Percentiles rank a stretch among this genome's conserved stretches.
These are phyloP conservation scores for Iberis pinnata DNA, from an alignment of 345 rosid genomes.

Conservation along the genomic window DNA sequence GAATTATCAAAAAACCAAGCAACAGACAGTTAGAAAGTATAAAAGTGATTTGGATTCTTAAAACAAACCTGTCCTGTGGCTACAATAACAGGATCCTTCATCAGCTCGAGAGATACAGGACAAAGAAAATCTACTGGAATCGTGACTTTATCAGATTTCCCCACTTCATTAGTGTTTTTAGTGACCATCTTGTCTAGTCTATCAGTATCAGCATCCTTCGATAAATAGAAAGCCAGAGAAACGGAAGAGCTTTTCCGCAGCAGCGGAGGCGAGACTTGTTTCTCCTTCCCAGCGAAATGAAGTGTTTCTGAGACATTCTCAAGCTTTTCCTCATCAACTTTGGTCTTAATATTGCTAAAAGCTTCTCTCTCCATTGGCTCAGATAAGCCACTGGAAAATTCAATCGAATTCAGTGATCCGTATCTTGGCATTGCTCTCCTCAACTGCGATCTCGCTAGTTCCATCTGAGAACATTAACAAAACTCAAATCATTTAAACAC, in stretches of 20 bases:
- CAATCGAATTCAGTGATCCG: constrained; percentile 47
- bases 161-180: constrained; percentile 40
- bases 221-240: constrained; percentile 28
- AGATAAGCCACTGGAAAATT: constrained; percentile 38
- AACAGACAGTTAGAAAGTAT: no score
- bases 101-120: constrained; percentile 79
- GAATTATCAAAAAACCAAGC: background rate
- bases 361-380: constrained; percentile 40
- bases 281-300: constrained; percentile 20
- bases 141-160: constrained; percentile 42
- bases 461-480: constrained; percentile 41
- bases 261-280: constrained; percentile 20
- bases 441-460: constrained; percentile 67
- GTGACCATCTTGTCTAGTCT: constrained; percentile 26
- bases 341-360: constrained; percentile 27
- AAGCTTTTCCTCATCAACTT: constrained; percentile 24
- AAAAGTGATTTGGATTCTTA: no score
- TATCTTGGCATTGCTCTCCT: constrained; percentile 65
- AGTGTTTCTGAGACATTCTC: constrained; percentile 22
- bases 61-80: constrained; percentile 76
- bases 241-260: constrained; percentile 28
- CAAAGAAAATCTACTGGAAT: constrained; percentile 83
- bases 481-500: background rate
- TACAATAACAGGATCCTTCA: constrained; percentile 93
- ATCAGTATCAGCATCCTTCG: constrained; percentile 35